These are phyloP conservation scores for Kluyveromyces aestuarii DNA, from an alignment of 805 yeast species.

Conservation along the genomic window DNA sequence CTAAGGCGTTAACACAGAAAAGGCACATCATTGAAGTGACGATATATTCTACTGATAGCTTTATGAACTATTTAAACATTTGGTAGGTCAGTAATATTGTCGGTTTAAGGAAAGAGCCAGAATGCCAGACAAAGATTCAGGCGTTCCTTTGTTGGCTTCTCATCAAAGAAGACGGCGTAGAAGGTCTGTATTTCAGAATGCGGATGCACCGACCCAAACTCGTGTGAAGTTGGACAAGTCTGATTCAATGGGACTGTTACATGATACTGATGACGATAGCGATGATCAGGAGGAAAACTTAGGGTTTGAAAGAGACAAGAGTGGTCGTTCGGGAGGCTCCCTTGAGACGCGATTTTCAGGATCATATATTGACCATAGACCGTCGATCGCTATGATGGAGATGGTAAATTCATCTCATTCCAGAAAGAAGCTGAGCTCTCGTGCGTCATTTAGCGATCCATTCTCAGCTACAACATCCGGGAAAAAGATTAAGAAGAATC, in stretches of 20 bases:
- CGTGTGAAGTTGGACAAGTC: constrained; percentile 16
- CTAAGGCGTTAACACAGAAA: background rate
- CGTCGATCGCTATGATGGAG: constrained; percentile 8
- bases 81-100: too few relatives aligned
- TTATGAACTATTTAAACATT: background rate
- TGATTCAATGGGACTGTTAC: constrained; percentile 27
- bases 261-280: constrained; percentile 14
- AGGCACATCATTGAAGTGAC: background rate
- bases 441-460: constrained; percentile 1
- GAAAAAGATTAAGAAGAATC: background rate
- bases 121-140: constrained; percentile 1
- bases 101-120: background rate
- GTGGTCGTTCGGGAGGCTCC: background rate
- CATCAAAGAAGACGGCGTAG: constrained; percentile 4
- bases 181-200: constrained; percentile 7
- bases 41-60: background rate
- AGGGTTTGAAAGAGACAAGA: background rate
- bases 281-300: background rate
- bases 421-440: background rate
- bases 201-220: background rate
- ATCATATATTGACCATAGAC: constrained; percentile 9
- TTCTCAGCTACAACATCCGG: background rate
- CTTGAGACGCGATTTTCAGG: constrained; percentile 3
- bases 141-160: constrained; percentile 6
- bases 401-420: constrained; percentile 3